Base-by-base conservation (phyloP, 2,329 filamentous ascomycete species). In the Fusarium fracticaudum region DNA sequence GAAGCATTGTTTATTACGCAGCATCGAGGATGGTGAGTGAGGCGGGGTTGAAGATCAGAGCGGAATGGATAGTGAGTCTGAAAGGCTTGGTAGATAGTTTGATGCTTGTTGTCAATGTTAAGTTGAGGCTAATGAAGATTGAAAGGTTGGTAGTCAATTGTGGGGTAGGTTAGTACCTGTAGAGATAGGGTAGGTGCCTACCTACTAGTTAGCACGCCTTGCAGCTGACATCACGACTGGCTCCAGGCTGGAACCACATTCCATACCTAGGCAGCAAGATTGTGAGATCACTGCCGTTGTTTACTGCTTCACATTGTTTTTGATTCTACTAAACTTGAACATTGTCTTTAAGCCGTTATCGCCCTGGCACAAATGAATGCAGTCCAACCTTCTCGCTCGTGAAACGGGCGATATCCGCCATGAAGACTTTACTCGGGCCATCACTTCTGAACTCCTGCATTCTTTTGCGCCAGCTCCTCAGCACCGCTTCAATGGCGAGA, bases 341-440 rank as follows among this genome's bases (percentile, higher is more conserved):
- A 44, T 37, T 17, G 4, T 29, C 43, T 57, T 24, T 6, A 43
- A 17, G n/a, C 18, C 18, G 20, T 22, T 26, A 41, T 24, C 18
- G 24, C n/a, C 20, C 40, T 41, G 64, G 45, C 45, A 29, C 79
- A 79, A 74, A 85, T 85, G 83, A 82, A 91, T 92, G 90, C 86
- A 96, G 94, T 91, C 90, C 80, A 91, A 92, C 81, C 86, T 97
- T 70, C 87, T 96, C 82, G 91, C 93, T 81, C 91, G 94, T 84
- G 91, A 93, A 81, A 87, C 91, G 71, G 94, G 94, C 84, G 88
- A 88, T 78, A 83, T 94, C 68, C 84, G 86, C 73, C 89, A 91
- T 55, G 87, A 89, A 76, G 86, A 87, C 53, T 90, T 97, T 76
- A 89, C 91, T 76, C 87, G 89, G 73, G 87, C 90, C 24, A 88